Conservation (phyloP, 2,329 filamentous ascomycete species). For the Xylariaceae sp. region DNA sequence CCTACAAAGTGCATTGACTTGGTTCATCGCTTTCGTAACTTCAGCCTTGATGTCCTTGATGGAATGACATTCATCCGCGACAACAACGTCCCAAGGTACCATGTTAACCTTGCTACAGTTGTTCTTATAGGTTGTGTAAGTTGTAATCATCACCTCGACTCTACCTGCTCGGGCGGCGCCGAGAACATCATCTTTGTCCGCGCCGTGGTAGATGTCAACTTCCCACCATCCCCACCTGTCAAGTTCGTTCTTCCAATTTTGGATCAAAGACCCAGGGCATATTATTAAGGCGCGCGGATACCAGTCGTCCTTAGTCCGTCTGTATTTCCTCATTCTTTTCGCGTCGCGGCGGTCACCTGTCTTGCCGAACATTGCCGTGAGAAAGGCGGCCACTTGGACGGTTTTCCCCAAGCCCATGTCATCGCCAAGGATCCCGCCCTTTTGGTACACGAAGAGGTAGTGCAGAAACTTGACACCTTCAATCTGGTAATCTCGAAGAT, state of each 20-base stretch:
- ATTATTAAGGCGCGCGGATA: conserved; percentile 85
- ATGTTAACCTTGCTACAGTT: conserved; percentile 75
- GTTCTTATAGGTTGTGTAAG: conserved; percentile 87
- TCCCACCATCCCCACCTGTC: conserved; percentile 96
- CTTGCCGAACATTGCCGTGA: conserved; percentile 92
- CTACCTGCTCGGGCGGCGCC: conserved; percentile 74
- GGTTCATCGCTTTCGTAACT: conserved; percentile 83
- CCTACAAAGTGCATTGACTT: conserved; percentile 87
- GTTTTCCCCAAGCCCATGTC: conserved; percentile 99
- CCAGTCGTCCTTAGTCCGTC: conserved; percentile 66
- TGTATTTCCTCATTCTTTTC: conserved; percentile 86
- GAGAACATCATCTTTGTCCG: conserved; percentile 68
- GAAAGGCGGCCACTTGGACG: conserved; percentile 90
- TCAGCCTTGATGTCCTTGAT: conserved; percentile 81
- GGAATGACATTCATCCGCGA: conserved; percentile 91
- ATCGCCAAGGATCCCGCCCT: conserved; percentile 87
- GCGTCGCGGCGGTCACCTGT: conserved; percentile 83
- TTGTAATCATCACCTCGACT: conserved; percentile 90
- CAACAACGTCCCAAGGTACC: conserved; percentile 88
- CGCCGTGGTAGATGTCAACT: conserved; percentile 78
- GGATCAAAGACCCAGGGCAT: conserved; percentile 84
- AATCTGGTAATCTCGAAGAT: conserved; percentile 89
- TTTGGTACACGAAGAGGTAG: conserved; percentile 86
- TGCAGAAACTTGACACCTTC: conserved; percentile 85
- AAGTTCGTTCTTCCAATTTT: conserved; percentile 89